These are phyloP conservation scores for Cephaloascus albidus DNA, from an alignment of 805 yeast genomes.

Conservation along the genomic window DNA sequence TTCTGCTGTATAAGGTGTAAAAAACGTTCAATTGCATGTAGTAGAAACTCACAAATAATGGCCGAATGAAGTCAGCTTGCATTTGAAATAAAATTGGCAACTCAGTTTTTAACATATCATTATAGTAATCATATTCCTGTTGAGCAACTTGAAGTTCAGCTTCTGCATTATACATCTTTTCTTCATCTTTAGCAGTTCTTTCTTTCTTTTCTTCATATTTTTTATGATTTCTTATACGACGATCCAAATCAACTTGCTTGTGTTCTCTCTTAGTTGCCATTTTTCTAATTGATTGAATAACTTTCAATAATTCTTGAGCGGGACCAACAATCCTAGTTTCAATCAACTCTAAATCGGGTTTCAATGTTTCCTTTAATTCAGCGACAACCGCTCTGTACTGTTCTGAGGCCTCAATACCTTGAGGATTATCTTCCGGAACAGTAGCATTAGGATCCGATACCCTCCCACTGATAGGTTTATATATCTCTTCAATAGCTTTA, in stretches of 20 bases:
- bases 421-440: conserved; percentile 89
- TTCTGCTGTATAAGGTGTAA: conserved; percentile 80
- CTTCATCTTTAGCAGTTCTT: conserved; percentile 82
- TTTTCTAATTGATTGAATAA: conserved; percentile 77
- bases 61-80: conserved; percentile 88
- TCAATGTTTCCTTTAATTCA: conserved; percentile 75
- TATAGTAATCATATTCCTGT: conserved; percentile 93
- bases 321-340: conserved; percentile 87
- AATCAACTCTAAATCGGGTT: conserved; percentile 89
- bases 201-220: conserved; percentile 80
- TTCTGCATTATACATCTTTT: conserved; percentile 79
- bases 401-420: conserved; percentile 91
- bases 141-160: conserved; percentile 85
- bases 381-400: conserved; percentile 83
- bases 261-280: conserved; percentile 95
- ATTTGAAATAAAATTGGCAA: conserved; percentile 79
- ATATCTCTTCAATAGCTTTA: conserved; percentile 91
- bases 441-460: conserved; percentile 82
- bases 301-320: conserved; percentile 79
- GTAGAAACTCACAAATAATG: conserved; percentile 88
- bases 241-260: conserved; percentile 88
- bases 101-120: conserved; percentile 87
- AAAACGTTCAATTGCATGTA: conserved; percentile 97
- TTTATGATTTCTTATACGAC: conserved; percentile 60
- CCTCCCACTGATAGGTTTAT: conserved; percentile 92